Conservation (phyloP, 768 basidiomycete genomes). For the Lactarius quietus region DNA sequence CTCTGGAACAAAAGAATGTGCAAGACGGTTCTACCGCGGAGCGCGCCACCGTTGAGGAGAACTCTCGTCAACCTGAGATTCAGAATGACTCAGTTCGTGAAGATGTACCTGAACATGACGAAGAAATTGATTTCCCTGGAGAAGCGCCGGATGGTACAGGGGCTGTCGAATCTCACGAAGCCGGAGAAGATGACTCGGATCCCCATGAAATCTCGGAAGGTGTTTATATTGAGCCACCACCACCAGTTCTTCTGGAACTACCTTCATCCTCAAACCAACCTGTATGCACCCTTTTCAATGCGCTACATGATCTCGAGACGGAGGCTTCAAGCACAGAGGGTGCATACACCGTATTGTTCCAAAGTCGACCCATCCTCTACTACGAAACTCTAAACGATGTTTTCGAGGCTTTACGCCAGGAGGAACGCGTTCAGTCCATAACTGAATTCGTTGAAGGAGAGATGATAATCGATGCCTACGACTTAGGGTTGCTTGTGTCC, state of each 20-base stretch:
- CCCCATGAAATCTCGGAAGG: conserved; percentile 35
- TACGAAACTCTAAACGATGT: conserved; percentile 70
- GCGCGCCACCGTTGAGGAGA: not conserved
- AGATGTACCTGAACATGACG: not conserved
- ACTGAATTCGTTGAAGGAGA: conserved; percentile 54
- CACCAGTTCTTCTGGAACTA: conserved; percentile 55
- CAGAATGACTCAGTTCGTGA: conserved; percentile 5
- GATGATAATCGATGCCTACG: conserved; percentile 65
- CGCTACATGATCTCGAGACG: conserved; percentile 12
- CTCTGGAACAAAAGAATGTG: not conserved
- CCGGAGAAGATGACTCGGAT: conserved; percentile 8
- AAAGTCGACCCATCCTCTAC: conserved; percentile 64
- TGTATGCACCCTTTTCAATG: conserved; percentile 31
- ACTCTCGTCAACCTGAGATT: not conserved
- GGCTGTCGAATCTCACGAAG: conserved; percentile 6
- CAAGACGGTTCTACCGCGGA: conserved; percentile 1
- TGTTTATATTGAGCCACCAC: conserved; percentile 73
- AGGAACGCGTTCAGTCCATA: conserved; percentile 47
- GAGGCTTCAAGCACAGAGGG: conserved; percentile 23
- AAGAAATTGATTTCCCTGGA: not conserved
- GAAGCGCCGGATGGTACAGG: not conserved
- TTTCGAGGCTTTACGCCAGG: conserved; percentile 69
- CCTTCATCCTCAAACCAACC: conserved; percentile 38
- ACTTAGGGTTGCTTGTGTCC: conserved; percentile 57
- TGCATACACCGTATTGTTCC: conserved; percentile 48